A percentile compares a stretch with the other conserved stretches of the same genome.
Conservation (phyloP, 805 yeast species). For the Priceomyces haplophilus region DNA sequence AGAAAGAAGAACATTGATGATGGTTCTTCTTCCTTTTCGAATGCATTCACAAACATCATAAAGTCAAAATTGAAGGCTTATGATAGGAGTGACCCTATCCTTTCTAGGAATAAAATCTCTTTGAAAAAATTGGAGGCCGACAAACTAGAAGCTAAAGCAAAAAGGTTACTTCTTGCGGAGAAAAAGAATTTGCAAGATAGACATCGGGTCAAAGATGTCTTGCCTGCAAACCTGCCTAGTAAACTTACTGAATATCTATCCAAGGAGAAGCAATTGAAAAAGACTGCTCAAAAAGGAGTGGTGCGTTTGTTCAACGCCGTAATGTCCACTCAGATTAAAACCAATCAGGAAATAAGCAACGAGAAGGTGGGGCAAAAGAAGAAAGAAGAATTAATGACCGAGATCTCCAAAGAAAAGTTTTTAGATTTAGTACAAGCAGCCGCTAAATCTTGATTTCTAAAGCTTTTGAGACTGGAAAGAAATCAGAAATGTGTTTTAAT, state of each 20-base stretch:
- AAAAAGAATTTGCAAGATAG: constrained; percentile 65
- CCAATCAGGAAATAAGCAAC: constrained; percentile 48
- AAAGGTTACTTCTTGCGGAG: constrained; percentile 64
- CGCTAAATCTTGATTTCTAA: constrained; percentile 37
- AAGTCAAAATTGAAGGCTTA: constrained; percentile 86
- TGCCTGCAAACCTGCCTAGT: constrained; percentile 61
- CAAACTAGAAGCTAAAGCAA: constrained; percentile 81
- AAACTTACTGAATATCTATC: constrained; percentile 60
- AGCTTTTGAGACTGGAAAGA: neutral
- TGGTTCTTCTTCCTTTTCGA: constrained; percentile 75
- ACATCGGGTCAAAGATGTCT: constrained; percentile 62
- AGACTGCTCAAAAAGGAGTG: constrained; percentile 85
- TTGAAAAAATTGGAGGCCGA: constrained; percentile 73
- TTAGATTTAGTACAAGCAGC: constrained; percentile 84
- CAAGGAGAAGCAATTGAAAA: constrained; percentile 65
- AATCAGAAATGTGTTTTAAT: too few species aligned
- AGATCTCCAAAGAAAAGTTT: constrained; percentile 84
- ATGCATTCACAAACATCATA: constrained; percentile 78
- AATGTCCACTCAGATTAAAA: constrained; percentile 67
- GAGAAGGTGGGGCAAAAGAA: constrained; percentile 45
- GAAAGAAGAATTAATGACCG: constrained; percentile 64
- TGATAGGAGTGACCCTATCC: constrained; percentile 83
- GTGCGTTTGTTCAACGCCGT: constrained; percentile 82
- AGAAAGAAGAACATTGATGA: constrained; percentile 58
- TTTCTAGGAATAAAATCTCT: constrained; percentile 75